phyloP scores from a whole-genome alignment of 2,329 filamentous ascomycete genomes.

The Lasiodiplodia theobromae region DNA sequence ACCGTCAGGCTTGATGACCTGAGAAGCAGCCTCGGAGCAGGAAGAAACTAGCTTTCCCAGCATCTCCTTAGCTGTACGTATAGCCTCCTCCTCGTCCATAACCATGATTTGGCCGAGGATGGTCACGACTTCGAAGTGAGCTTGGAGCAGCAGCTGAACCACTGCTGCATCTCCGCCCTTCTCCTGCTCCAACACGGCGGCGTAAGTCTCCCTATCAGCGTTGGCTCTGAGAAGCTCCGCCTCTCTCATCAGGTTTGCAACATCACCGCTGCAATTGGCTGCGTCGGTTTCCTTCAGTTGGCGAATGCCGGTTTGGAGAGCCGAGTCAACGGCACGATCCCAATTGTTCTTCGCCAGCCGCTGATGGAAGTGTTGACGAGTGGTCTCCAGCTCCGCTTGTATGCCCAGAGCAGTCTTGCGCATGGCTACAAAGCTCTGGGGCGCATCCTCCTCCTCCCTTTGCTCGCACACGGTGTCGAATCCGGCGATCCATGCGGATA shows the following conservation, averaged over 20 bases:
- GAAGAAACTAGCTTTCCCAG: constrained; percentile 79
- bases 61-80: constrained; percentile 78
- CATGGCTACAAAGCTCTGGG: constrained; percentile 74
- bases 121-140: constrained; percentile 89
- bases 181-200: constrained; percentile 82
- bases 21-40: constrained; percentile 76
- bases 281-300: constrained; percentile 77
- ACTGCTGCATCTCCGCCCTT: constrained; percentile 78
- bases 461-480: constrained; percentile 84
- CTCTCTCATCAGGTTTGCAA: constrained; percentile 77
- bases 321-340: constrained; percentile 87
- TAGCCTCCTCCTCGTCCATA: constrained; percentile 84
- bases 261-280: constrained; percentile 69
- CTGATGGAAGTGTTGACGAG: constrained; percentile 89
- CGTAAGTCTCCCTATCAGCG: constrained; percentile 80
- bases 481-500: constrained; percentile 92
- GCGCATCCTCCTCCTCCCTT: constrained; percentile 70
- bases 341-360: constrained; percentile 80
- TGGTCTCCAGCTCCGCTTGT: constrained; percentile 85
- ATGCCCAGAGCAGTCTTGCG: constrained; percentile 90
- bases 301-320: constrained; percentile 81
- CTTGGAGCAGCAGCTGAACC: constrained; percentile 82
- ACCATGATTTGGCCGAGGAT: constrained; percentile 81
- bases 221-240: constrained; percentile 84
- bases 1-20: constrained; percentile 91